Base-by-base conservation (phyloP, 768 basidiomycete genomes). In the Tricholoma saponaceum region DNA sequence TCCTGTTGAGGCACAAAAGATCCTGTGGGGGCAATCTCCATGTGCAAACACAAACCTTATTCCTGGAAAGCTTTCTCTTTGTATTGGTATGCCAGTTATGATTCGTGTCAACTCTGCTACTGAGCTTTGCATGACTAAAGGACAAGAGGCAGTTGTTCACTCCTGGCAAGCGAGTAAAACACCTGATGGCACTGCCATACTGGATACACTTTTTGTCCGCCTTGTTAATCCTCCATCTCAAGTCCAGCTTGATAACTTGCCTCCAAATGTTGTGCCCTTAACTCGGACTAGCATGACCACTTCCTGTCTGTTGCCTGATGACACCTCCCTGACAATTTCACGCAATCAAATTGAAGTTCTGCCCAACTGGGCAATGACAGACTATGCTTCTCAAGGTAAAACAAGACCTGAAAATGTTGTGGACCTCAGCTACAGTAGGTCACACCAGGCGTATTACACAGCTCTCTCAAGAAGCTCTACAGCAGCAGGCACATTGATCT, bases 61-160 rank as follows among this genome's bases (percentile, higher is more conserved):
- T 25, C 63, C 71, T 14, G 70, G 68, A 23, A 65, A 66, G 25
- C 57, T 78, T 2, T 52, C 60, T 7, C 37, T 73, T 18, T 72
- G 71, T 59, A 22, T 68, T 7, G 72, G 71, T 2, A 60, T 73
- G 51, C 76, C 76, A 12, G 61, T 74, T 0, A 69, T 72, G 56
- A 67, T 74, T 9, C 41, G 63, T 12, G 51, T 64, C 41, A 74
- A 74, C 62, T 56, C 56, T 52, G 71, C 72, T 5, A 72, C 70
- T 10, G 71, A 72, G 46, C 47, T 71, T 1, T 67, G 68, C 55
- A 72, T 74, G 2, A 72, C 72, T 3, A 69, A 69, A 43, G 70
- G 70, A 0, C 68, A 70, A 55, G 69, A 71, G 54, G 73, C 60
- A 0, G 41, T 52, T 52, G 72, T 74, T 3, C 56, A 60, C 57